These are phyloP conservation scores for Odonthalia washingtoniensis DNA, from an alignment of 31 red algal species.

Conservation along the genomic window DNA sequence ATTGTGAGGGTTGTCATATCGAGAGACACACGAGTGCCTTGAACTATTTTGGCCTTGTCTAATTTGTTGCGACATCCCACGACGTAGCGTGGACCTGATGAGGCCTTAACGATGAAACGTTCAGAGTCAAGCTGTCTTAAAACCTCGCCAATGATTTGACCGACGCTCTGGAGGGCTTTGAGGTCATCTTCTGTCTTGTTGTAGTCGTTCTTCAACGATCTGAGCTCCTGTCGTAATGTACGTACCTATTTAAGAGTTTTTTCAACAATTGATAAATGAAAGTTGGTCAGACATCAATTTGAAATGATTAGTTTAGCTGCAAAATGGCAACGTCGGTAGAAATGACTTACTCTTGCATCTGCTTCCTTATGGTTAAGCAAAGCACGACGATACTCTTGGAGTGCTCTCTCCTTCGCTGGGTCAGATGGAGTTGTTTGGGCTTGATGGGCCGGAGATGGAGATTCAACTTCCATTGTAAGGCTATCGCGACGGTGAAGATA, in stretches of 20 bases:
- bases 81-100: slow-evolving; percentile 98
- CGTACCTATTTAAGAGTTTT: slow-evolving; percentile 49
- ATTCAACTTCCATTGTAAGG: slow-evolving; percentile 67
- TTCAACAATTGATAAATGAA: neutral
- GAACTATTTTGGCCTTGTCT: slow-evolving; percentile 84
- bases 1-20: slow-evolving; percentile 99
- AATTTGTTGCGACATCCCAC: slow-evolving; percentile 94
- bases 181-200: slow-evolving; percentile 99
- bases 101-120: slow-evolving; percentile 99
- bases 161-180: slow-evolving; percentile 97
- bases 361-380: slow-evolving; percentile 80
- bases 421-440: slow-evolving; percentile 36
- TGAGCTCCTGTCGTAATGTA: slow-evolving; percentile 73
- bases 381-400: slow-evolving; percentile 81
- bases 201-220: slow-evolving; percentile 69
- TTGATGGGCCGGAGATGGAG: slow-evolving; percentile 1
- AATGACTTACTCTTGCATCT: slow-evolving; percentile 71
- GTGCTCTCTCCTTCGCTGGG: slow-evolving; percentile 71
- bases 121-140: slow-evolving; percentile 93
- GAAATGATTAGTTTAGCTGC: no score
- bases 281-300: neutral
- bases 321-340: no score
- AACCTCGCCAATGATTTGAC: slow-evolving; percentile 99
- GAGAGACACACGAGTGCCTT: slow-evolving; percentile 97
- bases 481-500: no score